Conservation (phyloP, 108 stramenopile species). For the Mediolabrus comicus region DNA sequence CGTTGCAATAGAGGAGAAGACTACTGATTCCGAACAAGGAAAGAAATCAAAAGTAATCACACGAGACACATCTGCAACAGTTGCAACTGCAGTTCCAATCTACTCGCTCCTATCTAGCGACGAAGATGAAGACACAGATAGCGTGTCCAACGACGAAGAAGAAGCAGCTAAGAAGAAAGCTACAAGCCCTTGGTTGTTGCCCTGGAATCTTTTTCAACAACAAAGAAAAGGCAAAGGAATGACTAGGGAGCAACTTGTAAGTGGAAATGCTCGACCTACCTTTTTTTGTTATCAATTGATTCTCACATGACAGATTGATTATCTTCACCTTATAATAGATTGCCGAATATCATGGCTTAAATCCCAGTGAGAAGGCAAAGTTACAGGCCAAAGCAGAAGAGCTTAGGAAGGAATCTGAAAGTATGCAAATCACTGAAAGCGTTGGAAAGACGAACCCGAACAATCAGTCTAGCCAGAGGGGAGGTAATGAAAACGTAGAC, state of each 20-base stretch:
- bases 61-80: not conserved
- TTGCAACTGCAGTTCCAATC: not conserved
- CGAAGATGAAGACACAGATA: not conserved
- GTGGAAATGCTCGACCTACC: no score
- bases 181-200: no score
- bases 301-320: not conserved
- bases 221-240: not conserved
- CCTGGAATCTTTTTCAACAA: not conserved
- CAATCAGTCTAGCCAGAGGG: no score
- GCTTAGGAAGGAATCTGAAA: not conserved
- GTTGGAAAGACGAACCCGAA: not conserved
- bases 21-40: not conserved
- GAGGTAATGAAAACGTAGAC: not conserved
- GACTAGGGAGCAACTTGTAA: not conserved
- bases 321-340: not conserved
- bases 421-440: not conserved
- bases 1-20: not conserved
- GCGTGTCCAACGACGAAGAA: no score
- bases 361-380: not conserved
- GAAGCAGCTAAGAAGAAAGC: not conserved
- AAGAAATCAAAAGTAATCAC: no score
- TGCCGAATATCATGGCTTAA: not conserved
- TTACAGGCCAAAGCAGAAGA: not conserved
- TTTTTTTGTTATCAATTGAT: not conserved
- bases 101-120: not conserved